These are phyloP conservation scores for Acrocalymma vagum DNA, from an alignment of 2,329 filamentous ascomycete species.

Conservation along the genomic window DNA sequence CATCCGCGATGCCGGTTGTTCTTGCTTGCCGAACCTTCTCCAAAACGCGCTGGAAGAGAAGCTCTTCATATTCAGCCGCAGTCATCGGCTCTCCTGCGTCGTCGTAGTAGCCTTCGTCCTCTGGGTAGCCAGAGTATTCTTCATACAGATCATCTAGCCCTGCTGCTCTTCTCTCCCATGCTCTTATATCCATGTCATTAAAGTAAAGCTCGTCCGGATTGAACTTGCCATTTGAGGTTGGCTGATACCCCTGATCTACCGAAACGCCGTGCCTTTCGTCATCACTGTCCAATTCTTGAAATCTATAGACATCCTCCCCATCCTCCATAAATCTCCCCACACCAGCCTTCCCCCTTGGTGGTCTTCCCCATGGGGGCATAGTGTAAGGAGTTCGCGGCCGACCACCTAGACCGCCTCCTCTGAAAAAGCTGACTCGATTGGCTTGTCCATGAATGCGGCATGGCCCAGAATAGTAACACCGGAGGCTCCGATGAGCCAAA, in stretches of 20 bases:
- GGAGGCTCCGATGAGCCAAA: constrained; percentile 96
- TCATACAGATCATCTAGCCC: constrained; percentile 58
- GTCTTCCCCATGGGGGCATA: constrained; percentile 99
- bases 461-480: constrained; percentile 95
- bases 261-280: constrained; percentile 58
- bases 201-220: constrained; percentile 58
- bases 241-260: constrained; percentile 50
- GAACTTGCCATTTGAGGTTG: constrained; percentile 39
- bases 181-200: constrained; percentile 57
- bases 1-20: constrained; percentile 77
- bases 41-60: constrained; percentile 78
- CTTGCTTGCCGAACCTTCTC: constrained; percentile 82
- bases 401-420: constrained; percentile 99
- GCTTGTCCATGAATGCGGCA: constrained; percentile 95
- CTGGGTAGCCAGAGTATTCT: constrained; percentile 61
- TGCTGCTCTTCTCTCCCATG: constrained; percentile 46
- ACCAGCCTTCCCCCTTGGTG: constrained; percentile 77
- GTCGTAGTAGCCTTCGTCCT: constrained; percentile 59
- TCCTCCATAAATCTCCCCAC: constrained; percentile 60
- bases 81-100: constrained; percentile 49
- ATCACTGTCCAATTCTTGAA: constrained; percentile 72
- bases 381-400: constrained; percentile 96
- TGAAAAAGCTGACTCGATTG: constrained; percentile 99
- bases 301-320: constrained; percentile 56
- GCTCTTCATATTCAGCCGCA: constrained; percentile 69